A percentile compares a stretch with the other conserved stretches of the same genome.
Evolutionary conservation across 176 grass and related monocot genomes (phyloP).

Genomic region (Oryza coarctata): DNA sequence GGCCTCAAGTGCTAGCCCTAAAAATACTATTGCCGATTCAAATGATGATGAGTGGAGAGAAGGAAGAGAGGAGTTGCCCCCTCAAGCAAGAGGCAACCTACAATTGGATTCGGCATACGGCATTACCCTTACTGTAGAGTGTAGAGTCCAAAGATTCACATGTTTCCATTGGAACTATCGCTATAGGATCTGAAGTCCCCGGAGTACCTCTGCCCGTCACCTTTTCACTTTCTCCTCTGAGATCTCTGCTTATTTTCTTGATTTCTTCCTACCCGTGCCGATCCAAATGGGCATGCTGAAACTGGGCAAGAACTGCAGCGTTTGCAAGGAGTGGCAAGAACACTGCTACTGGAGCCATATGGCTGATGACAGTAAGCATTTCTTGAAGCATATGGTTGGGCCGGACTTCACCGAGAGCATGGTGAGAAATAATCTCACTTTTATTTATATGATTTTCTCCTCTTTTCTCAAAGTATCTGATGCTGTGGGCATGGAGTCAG

Average conservation of each 20-base stretch:
- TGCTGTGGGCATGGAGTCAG: not conserved
- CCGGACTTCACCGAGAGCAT: conserved; percentile 48
- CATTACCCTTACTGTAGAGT: too few relatives aligned
- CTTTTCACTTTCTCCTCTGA: not conserved
- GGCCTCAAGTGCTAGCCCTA: too few relatives aligned
- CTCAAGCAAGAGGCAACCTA: too few relatives aligned
- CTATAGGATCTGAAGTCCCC: not conserved
- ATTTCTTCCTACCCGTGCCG: not conserved
- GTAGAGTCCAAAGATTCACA: not conserved
- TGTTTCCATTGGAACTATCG: not conserved
- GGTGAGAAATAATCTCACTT: conserved; percentile 18
- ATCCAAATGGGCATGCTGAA: not conserved
- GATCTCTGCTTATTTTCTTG: not conserved
- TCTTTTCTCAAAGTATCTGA: not conserved
- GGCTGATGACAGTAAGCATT: conserved; percentile 44
- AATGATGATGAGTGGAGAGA: too few relatives aligned
- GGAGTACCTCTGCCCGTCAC: not conserved
- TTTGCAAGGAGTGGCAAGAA: conserved; percentile 34
- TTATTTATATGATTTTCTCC: not conserved
- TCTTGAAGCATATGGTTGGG: conserved; percentile 39
- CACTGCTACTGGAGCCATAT: conserved; percentile 58
- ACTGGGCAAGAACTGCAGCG: not conserved
- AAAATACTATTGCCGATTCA: too few relatives aligned
- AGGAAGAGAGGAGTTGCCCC: too few relatives aligned
- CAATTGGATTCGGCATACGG: too few relatives aligned